phyloP scores from a whole-genome alignment of 176 grass and related monocot species.

The Phragmites australis region DNA sequence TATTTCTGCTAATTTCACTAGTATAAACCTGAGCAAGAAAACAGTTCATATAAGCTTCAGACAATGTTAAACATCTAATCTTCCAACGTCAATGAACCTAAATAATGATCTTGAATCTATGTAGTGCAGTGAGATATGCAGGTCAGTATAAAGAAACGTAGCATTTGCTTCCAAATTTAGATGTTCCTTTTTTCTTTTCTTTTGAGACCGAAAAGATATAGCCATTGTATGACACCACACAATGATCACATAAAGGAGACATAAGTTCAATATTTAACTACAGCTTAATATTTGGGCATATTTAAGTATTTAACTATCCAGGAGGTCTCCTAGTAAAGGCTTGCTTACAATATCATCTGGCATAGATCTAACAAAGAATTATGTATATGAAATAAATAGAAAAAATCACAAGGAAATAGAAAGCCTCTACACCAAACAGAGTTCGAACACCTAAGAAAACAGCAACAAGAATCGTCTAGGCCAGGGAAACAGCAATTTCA shows the following conservation, averaged over 20 bases:
- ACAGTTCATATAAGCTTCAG: constrained; percentile 36
- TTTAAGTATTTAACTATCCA: not conserved
- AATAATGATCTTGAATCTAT: not conserved
- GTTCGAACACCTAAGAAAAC: not conserved
- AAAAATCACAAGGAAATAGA: not conserved
- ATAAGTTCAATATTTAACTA: not conserved
- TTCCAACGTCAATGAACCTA: not conserved
- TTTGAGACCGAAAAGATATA: not conserved
- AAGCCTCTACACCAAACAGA: not conserved
- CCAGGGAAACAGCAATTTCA: not conserved
- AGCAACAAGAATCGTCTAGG: not conserved
- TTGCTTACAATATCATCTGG: not conserved
- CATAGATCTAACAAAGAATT: constrained; percentile 5
- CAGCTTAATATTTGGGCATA: constrained; percentile 4
- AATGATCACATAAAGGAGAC: not conserved
- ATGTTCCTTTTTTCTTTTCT: not conserved
- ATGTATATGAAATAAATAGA: not conserved
- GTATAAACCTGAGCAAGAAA: constrained; percentile 52
- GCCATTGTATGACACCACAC: not conserved
- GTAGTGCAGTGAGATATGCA: not conserved
- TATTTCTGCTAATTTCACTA: constrained; percentile 64
- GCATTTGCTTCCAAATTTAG: not conserved
- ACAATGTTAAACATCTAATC: constrained; percentile 23
- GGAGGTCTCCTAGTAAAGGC: not conserved
- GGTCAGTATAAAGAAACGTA: not conserved